phyloP scores from a whole-genome alignment of 345 rosid species.

The Turritis glabra region DNA sequence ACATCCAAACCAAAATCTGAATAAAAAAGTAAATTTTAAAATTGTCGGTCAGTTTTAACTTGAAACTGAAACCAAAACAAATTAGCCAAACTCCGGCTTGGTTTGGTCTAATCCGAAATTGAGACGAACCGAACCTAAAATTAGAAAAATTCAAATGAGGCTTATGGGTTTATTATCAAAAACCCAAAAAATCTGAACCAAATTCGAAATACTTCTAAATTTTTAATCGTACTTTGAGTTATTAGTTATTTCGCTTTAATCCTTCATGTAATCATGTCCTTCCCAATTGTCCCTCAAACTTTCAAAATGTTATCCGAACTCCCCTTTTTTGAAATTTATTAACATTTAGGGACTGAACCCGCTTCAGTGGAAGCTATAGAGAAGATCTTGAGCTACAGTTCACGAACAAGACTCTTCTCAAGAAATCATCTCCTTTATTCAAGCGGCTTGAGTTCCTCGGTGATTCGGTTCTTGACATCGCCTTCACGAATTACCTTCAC shows the following conservation, averaged over 20 bases:
- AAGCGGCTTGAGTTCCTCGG: conserved; percentile 73
- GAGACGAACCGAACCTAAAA: no score
- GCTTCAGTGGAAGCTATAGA: conserved; percentile 39
- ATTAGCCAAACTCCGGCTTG: no score
- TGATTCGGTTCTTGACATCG: conserved; percentile 59
- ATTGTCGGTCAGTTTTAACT: no score
- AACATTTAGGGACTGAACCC: not conserved
- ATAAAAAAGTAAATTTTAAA: no score
- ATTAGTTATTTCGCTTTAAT: not conserved
- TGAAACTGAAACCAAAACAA: no score
- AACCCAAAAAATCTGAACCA: no score
- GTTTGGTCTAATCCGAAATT: no score
- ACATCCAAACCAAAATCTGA: no score
- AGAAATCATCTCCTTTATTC: not conserved
- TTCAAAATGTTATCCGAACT: not conserved
- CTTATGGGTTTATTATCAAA: no score
- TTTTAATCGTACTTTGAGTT: no score
- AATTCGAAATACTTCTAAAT: no score
- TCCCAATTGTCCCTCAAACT: not conserved
- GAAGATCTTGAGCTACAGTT: conserved; percentile 48
- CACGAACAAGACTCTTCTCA: conserved; percentile 37
- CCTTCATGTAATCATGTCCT: not conserved
- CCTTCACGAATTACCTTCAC: conserved; percentile 44
- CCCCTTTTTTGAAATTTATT: not conserved
- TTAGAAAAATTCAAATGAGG: no score